These are phyloP conservation scores for Smallanthus sonchifolius DNA, from an alignment of 129 eudicot genomes.

Conservation along the genomic window DNA sequence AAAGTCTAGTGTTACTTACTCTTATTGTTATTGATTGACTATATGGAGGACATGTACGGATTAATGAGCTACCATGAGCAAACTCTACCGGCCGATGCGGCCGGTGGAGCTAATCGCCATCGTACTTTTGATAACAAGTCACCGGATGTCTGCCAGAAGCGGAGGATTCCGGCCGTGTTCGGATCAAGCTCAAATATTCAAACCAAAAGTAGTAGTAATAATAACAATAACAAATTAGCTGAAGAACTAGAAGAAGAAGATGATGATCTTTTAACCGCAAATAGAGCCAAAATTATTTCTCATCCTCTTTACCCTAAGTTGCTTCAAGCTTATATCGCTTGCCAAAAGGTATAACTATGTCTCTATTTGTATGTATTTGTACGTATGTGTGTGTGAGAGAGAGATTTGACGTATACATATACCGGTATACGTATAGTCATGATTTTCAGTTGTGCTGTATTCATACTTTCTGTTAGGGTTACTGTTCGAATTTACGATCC, in stretches of 20 bases:
- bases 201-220: constrained; percentile 9
- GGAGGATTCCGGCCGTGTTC: constrained; percentile 18
- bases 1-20: no score
- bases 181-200: constrained; percentile 29
- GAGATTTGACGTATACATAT: not conserved
- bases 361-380: not conserved
- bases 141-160: constrained; percentile 19
- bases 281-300: constrained; percentile 42
- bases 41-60: constrained; percentile 50
- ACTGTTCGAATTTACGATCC: no score
- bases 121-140: not conserved
- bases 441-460: not conserved
- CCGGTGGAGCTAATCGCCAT: not conserved
- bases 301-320: constrained; percentile 57
- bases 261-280: constrained; percentile 28
- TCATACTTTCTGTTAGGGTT: no score
- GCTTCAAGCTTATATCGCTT: constrained; percentile 51
- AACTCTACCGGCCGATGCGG: constrained; percentile 12
- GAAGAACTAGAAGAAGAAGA: constrained; percentile 18
- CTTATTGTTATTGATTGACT: not conserved
- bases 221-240: constrained; percentile 9
- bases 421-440: not conserved
- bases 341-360: constrained; percentile 42
- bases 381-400: not conserved
- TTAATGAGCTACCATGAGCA: constrained; percentile 13